Percentiles rank a stretch among this genome's conserved stretches.
Conservation (phyloP, 306 rosid species). For the Trifolium dubium region DNA sequence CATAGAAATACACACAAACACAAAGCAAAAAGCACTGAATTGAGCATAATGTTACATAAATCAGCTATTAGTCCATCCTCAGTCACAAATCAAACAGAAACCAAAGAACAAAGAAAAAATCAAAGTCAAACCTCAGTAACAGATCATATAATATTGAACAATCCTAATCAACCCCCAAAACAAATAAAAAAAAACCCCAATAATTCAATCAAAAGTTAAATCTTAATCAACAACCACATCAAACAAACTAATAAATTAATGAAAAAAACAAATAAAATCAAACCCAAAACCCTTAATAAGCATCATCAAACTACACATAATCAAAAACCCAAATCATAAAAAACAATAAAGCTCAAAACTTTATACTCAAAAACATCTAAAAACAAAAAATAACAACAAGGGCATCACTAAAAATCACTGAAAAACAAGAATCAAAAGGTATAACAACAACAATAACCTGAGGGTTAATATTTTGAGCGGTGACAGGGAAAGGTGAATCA, state of each 20-base stretch:
- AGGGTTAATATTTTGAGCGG: conserved; percentile 69
- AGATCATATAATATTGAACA: conserved; percentile 31
- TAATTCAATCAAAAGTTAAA: conserved; percentile 16
- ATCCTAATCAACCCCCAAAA: background rate
- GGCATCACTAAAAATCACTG: background rate
- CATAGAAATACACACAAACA: background rate
- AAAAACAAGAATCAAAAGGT: background rate
- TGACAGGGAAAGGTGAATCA: conserved; percentile 50
- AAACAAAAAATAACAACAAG: conserved; percentile 1
- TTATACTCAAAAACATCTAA: background rate
- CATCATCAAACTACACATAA: background rate
- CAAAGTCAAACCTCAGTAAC: conserved; percentile 20
- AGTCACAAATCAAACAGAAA: conserved; percentile 11
- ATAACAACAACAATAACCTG: conserved; percentile 49
- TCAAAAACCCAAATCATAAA: background rate
- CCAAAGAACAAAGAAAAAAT: conserved; percentile 18
- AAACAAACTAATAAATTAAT: background rate
- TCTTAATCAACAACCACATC: conserved; percentile 12
- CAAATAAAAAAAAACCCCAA: background rate
- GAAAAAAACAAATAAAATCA: conserved; percentile 2
- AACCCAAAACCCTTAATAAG: conserved; percentile 30
- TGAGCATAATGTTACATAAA: background rate
- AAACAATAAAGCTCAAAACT: conserved; percentile 34
- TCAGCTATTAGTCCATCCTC: conserved; percentile 6
- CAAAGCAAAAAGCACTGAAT: background rate